Percentiles rank a stretch among this genome's conserved stretches.
Conservation (phyloP, 306 rosid genomes). For the Luffa aegyptiaca region DNA sequence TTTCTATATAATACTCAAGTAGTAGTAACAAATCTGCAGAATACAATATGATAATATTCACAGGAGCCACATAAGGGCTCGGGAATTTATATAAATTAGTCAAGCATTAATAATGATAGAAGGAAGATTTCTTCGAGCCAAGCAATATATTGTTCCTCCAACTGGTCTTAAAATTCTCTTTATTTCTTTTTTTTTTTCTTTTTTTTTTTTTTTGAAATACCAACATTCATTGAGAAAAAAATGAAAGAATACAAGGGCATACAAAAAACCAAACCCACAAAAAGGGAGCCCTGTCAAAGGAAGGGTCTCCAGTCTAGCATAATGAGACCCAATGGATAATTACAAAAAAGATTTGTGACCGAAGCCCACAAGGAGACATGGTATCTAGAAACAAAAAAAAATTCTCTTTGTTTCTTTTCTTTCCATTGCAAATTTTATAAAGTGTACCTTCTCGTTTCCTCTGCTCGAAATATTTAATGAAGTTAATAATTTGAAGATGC, state of each 20-base stretch:
- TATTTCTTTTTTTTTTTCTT: background rate
- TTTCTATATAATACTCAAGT: background rate
- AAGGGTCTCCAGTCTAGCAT: no score
- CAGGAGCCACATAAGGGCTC: background rate
- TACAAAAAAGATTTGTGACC: no score
- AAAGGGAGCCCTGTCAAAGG: no score
- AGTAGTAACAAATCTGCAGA: background rate
- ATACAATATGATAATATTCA: background rate
- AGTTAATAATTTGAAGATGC: background rate
- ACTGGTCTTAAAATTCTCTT: background rate
- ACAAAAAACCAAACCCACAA: no score
- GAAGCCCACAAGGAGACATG: no score
- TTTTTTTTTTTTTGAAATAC: no score
- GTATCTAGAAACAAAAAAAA: no score
- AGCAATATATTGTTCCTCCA: background rate
- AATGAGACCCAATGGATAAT: no score
- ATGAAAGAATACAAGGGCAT: no score
- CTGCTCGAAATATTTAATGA: background rate
- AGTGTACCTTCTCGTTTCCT: background rate
- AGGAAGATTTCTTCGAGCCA: background rate
- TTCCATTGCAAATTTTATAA: background rate
- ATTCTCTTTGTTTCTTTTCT: background rate
- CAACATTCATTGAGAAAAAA: no score
- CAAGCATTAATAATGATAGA: background rate
- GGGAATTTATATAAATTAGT: background rate